Conservation (phyloP, 2,329 filamentous ascomycete genomes). For the Ilyonectria destructans region DNA sequence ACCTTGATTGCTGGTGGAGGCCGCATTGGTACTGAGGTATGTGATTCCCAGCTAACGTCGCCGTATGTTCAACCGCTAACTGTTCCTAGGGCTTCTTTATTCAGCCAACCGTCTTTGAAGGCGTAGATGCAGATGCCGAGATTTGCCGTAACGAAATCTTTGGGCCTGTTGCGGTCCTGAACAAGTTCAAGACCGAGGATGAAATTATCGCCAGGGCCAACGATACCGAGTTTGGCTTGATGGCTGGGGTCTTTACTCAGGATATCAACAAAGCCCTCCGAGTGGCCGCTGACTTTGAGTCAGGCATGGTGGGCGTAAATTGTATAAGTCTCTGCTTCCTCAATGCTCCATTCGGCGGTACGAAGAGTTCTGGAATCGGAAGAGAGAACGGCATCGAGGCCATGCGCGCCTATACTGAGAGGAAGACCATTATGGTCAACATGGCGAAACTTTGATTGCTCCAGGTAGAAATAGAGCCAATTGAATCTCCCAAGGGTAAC, state of each 20-base stretch:
- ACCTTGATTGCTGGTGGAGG: constrained; percentile 56
- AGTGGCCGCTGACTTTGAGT: constrained; percentile 70
- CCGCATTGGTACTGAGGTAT: constrained; percentile 57
- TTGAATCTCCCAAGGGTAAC: no score
- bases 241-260: constrained; percentile 71
- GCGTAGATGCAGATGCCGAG: constrained; percentile 59
- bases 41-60: constrained; percentile 5
- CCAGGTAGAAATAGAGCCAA: neutral
- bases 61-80: neutral
- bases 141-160: constrained; percentile 72
- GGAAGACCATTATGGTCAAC: constrained; percentile 67
- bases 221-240: constrained; percentile 63
- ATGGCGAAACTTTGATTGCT: constrained; percentile 39
- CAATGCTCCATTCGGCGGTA: constrained; percentile 65
- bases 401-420: constrained; percentile 64
- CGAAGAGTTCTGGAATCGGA: constrained; percentile 66
- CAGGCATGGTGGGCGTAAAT: constrained; percentile 82
- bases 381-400: constrained; percentile 65
- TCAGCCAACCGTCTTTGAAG: constrained; percentile 63
- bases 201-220: constrained; percentile 71
- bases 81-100: constrained; percentile 58
- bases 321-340: constrained; percentile 58
- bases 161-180: constrained; percentile 70
- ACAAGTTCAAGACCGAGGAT: constrained; percentile 71
- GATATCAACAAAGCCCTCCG: constrained; percentile 76